Evolutionary conservation across 805 yeast genomes (phyloP).

Genomic region (Starmerella stigmatis): DNA sequence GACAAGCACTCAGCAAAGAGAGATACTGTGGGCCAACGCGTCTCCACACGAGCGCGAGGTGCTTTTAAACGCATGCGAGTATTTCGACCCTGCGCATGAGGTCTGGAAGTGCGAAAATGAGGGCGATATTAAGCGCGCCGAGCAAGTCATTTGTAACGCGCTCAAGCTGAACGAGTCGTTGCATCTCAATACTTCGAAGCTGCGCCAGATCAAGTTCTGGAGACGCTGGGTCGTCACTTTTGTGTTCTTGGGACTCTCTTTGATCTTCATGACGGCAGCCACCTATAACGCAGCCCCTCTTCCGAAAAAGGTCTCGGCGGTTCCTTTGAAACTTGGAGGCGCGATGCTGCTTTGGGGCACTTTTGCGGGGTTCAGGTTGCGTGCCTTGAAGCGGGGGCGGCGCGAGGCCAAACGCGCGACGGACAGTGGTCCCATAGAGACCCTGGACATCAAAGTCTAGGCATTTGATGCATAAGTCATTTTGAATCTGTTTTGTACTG

Average conservation of each 20-base stretch:
- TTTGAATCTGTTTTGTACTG: no score
- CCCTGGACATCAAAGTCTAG: no score
- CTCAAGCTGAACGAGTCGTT: neutral
- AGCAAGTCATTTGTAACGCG: neutral
- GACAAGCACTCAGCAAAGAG: neutral
- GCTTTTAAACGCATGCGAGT: neutral
- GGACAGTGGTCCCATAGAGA: no score
- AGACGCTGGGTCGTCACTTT: neutral
- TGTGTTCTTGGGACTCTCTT: neutral
- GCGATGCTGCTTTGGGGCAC: no score
- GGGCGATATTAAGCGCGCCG: neutral
- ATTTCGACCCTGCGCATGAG: neutral
- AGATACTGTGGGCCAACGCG: neutral
- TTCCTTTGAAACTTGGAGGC: no score
- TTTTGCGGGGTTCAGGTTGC: no score
- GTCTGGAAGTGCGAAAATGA: neutral
- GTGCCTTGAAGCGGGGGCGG: no score
- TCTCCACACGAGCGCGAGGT: no score
- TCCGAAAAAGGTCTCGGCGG: neutral
- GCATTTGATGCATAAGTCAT: no score
- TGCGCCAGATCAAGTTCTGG: neutral
- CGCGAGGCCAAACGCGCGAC: no score
- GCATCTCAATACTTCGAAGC: neutral
- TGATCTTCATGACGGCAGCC: neutral
- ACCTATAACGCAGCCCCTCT: neutral